Conservation (phyloP, 331 rosid genomes). For the Arachis monticola region DNA sequence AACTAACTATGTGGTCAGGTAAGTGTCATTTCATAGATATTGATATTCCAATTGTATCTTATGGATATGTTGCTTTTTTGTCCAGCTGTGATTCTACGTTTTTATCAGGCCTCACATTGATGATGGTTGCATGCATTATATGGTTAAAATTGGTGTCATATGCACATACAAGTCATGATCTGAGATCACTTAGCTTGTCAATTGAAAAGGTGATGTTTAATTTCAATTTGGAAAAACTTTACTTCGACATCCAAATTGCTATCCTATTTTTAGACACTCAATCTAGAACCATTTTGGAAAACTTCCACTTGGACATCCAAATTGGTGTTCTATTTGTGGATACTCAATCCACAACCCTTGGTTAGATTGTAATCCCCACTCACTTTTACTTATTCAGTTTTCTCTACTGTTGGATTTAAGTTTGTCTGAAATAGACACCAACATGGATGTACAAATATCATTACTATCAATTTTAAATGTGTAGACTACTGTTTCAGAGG, state of each 20-base stretch:
- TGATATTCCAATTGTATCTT: constrained; percentile 5
- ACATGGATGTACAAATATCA: too few relatives aligned
- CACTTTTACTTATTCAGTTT: too few relatives aligned
- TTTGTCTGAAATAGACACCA: too few relatives aligned
- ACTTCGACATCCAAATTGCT: too few relatives aligned
- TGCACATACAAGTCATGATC: constrained; percentile 81
- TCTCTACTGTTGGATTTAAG: too few relatives aligned
- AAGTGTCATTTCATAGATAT: constrained; percentile 24
- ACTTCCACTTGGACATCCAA: too few relatives aligned
- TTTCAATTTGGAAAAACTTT: not conserved
- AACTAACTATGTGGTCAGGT: constrained; percentile 9
- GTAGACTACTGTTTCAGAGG: not conserved
- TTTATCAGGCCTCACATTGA: constrained; percentile 77
- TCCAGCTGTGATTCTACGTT: constrained; percentile 91
- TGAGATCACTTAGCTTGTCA: constrained; percentile 57
- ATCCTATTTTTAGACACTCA: too few relatives aligned
- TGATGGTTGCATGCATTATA: constrained; percentile 83
- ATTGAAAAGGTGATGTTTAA: constrained; percentile 63
- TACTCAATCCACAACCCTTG: too few relatives aligned
- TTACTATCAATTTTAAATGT: not conserved
- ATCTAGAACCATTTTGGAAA: too few relatives aligned
- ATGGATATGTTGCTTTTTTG: constrained; percentile 28
- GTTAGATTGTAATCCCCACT: too few relatives aligned
- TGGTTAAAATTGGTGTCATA: constrained; percentile 94
- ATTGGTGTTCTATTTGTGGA: too few relatives aligned